Evolutionary conservation across 768 basidiomycete genomes (phyloP).

Genomic region (Kwoniella sp.): DNA sequence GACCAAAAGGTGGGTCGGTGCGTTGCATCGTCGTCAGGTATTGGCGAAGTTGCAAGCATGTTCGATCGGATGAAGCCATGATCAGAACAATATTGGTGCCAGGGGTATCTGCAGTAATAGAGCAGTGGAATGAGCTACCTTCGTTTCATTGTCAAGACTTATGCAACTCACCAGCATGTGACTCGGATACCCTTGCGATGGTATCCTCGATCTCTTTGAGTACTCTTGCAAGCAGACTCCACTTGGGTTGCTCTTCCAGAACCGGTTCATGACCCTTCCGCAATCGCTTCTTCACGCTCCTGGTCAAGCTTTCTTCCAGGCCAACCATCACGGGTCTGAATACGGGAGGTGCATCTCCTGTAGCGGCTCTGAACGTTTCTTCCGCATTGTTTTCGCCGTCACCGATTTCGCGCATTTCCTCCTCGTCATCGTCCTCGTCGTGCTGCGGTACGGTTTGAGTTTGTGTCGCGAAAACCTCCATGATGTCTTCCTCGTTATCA

Average conservation of each 20-base stretch:
- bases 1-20: conserved; percentile 45
- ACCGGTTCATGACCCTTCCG: conserved; percentile 80
- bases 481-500: conserved; percentile 43
- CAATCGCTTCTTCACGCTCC: conserved; percentile 63
- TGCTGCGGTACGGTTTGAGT: conserved; percentile 36
- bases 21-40: conserved; percentile 69
- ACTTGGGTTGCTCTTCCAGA: conserved; percentile 93
- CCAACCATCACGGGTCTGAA: conserved; percentile 39
- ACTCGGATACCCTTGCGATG: conserved; percentile 38
- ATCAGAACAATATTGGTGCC: conserved; percentile 78
- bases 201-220: conserved; percentile 89
- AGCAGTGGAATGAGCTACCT: neutral
- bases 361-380: conserved; percentile 16
- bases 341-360: conserved; percentile 36
- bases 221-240: conserved; percentile 80
- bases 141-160: neutral
- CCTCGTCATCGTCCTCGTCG: conserved; percentile 29
- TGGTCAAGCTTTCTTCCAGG: conserved; percentile 34
- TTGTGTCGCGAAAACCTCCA: conserved; percentile 48
- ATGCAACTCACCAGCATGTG: conserved; percentile 37
- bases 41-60: conserved; percentile 72
- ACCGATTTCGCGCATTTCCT: conserved; percentile 32
- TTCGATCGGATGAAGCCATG: conserved; percentile 81
- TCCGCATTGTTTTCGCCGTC: conserved; percentile 28
- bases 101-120: conserved; percentile 51